phyloP scores from a whole-genome alignment of 768 basidiomycete genomes.

The Collybiopsis confluens region DNA sequence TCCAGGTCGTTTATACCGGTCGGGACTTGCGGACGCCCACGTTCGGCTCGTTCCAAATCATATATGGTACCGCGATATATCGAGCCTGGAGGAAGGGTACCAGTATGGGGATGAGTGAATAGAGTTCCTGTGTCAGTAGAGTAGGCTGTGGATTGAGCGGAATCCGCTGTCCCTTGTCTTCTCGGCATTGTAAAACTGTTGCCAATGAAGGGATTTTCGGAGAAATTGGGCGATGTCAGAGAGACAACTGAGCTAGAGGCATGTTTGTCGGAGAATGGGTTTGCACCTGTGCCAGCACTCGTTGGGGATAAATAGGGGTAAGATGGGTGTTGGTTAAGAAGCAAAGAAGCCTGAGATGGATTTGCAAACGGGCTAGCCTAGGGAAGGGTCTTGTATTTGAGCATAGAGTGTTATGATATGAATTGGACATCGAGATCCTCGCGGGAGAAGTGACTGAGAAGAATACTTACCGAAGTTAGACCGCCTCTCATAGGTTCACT shows the following conservation, averaged over 20 bases:
- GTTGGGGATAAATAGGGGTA: background rate
- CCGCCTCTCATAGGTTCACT: constrained; percentile 1
- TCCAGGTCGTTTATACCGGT: background rate
- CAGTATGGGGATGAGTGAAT: background rate
- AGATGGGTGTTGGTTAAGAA: background rate
- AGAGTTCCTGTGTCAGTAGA: background rate
- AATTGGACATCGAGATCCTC: no score
- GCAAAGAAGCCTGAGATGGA: background rate
- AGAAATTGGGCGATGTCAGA: background rate
- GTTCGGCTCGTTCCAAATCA: background rate
- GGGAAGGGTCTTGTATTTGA: no score
- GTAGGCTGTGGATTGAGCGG: background rate
- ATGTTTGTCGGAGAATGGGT: background rate
- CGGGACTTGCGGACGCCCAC: background rate
- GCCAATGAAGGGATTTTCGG: background rate
- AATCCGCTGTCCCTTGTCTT: constrained; percentile 1
- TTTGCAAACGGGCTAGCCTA: background rate
- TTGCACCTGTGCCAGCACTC: background rate
- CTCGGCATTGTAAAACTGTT: background rate
- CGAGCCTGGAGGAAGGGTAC: background rate
- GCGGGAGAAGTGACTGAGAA: no score
- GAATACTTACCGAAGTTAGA: background rate
- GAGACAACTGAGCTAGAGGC: background rate
- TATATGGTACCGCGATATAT: background rate
- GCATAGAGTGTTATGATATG: background rate